phyloP scores from a whole-genome alignment of 1,284 basidiomycete genomes.

The Sanguinoderma infundibulare region DNA sequence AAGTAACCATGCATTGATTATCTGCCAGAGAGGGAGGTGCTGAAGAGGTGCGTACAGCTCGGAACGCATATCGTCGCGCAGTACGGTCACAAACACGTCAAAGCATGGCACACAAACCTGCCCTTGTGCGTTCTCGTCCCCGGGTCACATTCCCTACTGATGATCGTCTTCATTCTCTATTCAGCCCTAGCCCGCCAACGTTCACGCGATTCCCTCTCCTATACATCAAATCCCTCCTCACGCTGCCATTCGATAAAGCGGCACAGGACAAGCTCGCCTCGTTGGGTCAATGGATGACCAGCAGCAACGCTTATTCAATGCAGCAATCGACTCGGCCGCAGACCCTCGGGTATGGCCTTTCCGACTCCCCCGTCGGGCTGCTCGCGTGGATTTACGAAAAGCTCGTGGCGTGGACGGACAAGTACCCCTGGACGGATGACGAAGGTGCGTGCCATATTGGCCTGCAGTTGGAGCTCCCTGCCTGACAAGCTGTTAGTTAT shows the following conservation, averaged over 20 bases:
- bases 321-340: constrained; percentile 56
- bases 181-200: background rate
- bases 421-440: background rate
- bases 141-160: too few relatives aligned
- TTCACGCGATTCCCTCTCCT: background rate
- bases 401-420: background rate
- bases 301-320: constrained; percentile 44
- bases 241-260: background rate
- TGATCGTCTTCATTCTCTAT: too few relatives aligned
- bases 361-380: constrained; percentile 61
- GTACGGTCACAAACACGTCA: constrained; percentile 12
- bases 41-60: background rate
- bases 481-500: background rate
- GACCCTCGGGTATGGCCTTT: constrained; percentile 57
- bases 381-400: constrained; percentile 37
- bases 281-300: constrained; percentile 24
- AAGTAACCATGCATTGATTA: background rate
- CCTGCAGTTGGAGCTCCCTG: too few relatives aligned
- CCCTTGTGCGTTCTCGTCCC: background rate
- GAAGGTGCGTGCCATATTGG: background rate
- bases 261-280: background rate
- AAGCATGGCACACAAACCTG: constrained; percentile 29
- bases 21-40: background rate
- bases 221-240: background rate
- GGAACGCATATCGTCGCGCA: constrained; percentile 15